Conservation (phyloP, 768 basidiomycete genomes). For the Auricularia sp. region DNA sequence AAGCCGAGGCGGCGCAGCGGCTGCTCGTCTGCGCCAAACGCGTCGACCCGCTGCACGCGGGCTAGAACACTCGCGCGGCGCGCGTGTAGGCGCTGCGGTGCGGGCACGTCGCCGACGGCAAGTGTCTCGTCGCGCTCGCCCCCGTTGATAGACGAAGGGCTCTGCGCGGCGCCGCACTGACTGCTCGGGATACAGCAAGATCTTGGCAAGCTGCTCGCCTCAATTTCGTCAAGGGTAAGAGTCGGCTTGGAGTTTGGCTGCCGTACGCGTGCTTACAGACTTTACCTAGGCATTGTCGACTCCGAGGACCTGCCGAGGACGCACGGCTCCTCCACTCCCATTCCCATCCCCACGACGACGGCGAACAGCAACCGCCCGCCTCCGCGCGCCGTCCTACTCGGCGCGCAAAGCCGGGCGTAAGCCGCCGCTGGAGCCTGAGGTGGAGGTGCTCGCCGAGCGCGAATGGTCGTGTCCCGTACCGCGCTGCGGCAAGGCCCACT, state of each 20-base stretch:
- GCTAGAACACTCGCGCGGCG: not conserved
- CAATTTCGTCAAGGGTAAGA: no score
- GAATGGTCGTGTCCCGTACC: not conserved
- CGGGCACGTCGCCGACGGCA: not conserved
- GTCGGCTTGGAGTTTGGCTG: no score
- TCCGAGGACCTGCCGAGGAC: no score
- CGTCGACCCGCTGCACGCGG: not conserved
- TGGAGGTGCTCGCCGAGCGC: not conserved
- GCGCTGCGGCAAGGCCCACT: not conserved
- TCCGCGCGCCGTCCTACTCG: no score
- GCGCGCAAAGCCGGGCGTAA: not conserved
- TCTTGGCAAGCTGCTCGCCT: no score
- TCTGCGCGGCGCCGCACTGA: no score
- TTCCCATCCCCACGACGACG: not conserved
- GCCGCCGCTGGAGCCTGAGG: not conserved
- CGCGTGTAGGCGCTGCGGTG: not conserved
- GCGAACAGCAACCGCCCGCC: no score
- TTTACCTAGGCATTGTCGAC: no score
- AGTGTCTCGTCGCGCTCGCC: not conserved
- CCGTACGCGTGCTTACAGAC: no score
- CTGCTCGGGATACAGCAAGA: no score
- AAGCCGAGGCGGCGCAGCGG: not conserved
- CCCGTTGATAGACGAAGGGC: no score
- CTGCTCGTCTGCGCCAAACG: not conserved
- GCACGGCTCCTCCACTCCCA: no score